Evolutionary conservation across 768 basidiomycete species (phyloP).

Genomic region (Russula vinacea): DNA sequence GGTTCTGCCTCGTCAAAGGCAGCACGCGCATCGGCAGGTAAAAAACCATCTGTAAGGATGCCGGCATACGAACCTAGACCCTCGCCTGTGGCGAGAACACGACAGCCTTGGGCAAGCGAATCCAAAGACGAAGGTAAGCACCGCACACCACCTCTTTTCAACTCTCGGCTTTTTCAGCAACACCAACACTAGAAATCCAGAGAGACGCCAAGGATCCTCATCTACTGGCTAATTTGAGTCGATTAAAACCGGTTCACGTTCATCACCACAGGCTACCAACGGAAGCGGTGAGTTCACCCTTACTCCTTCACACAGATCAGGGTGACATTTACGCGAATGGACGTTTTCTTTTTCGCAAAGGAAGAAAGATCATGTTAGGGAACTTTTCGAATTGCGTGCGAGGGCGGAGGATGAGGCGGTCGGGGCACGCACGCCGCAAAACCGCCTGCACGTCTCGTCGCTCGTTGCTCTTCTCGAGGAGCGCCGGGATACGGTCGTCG

Average conservation of each 20-base stretch:
- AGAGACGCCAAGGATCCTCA: constrained; percentile 69
- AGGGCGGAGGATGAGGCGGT: constrained; percentile 56
- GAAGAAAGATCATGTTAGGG: constrained; percentile 34
- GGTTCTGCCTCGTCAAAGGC: constrained; percentile 19
- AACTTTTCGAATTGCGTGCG: constrained; percentile 52
- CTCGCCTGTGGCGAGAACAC: not conserved
- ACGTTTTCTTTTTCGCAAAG: constrained; percentile 30
- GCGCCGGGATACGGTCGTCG: constrained; percentile 42
- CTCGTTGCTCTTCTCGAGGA: constrained; percentile 61
- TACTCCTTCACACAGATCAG: not conserved
- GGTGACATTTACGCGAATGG: not conserved
- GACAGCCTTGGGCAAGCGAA: constrained; percentile 20
- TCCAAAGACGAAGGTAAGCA: constrained; percentile 22
- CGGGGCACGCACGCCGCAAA: constrained; percentile 42
- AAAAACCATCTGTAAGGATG: constrained; percentile 13
- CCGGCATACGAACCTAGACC: constrained; percentile 2
- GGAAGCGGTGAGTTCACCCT: constrained; percentile 43
- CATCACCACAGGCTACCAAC: constrained; percentile 58
- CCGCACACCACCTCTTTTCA: not conserved
- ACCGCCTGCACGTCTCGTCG: constrained; percentile 52
- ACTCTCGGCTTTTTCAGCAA: no score
- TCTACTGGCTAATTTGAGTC: constrained; percentile 60
- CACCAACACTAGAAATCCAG: not conserved
- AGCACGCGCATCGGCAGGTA: constrained; percentile 1
- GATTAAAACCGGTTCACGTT: constrained; percentile 66